Base-by-base conservation (phyloP, 148 eudicot species). In the Nyssa sinensis region DNA sequence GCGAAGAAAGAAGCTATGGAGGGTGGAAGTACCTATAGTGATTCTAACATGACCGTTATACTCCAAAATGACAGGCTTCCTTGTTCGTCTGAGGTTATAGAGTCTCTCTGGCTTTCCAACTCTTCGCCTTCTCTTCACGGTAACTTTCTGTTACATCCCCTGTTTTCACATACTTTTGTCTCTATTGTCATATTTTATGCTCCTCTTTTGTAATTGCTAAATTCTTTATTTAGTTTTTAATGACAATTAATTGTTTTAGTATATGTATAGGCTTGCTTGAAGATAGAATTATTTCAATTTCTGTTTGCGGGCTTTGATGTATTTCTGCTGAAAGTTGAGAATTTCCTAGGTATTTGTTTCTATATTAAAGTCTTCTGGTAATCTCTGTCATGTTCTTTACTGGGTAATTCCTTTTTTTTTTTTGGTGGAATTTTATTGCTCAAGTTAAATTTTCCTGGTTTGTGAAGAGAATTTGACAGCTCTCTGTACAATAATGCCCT, bases 61-160 rank as follows among this genome's bases (percentile, higher is more conserved):
- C 81, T 84, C 73, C 84, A 78, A 55, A 77, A 65, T 11, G 67
- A 84, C 67, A 70, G 2, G 12, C 75, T 71, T 30, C 66, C 78
- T 39, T 70, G 41, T 76, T 69, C 81, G 53, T 73, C 78, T 37
- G 64, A 80, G 37, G 74, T 69, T 72, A 80, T 75, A 29, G 82
- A 80, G 19, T 78, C 88, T 72, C 64, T 84, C 49, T 89, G 93
- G 93, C 12, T 71, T 77, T 60, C 88, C 64, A 72, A 80, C 65
- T 57, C 88, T 78, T 64, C 88, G 66, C 77, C 89, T 72, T 60
- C 93, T 80, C 82, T 84, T 51, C 83, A 83, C 59, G 91, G 93
- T 89, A 85, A n/a, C n/a, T 55, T 55, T 55, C 21, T 23, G 17
- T 24, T 55, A 17, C 4, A n/a, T n/a, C 17, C 59, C 59, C 25